Evolutionary conservation across 192 early-diverging fungal genomes (phyloP), one percentile per base, ranked within the genome.

Genomic region (Mortierella alpina): DNA sequence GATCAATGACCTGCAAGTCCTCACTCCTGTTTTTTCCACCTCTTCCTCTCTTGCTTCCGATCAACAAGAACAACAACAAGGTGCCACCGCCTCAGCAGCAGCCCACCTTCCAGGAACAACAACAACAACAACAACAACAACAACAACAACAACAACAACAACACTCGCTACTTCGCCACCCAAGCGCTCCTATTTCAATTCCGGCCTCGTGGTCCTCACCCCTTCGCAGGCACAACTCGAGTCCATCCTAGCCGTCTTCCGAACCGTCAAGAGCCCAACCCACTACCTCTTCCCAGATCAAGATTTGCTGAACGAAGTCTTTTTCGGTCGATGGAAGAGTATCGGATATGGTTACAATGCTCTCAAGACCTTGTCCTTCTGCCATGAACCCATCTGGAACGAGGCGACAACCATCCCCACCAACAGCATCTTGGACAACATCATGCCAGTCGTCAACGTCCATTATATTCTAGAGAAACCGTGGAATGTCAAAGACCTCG

Each of bases 261-360:
- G 13, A 12, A 61, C 41, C 45, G 62, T 31, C 48, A 51, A 14
- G 70, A 84, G 56, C 48, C 73, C 6, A 51, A 53, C 14, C 42
- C 46, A 66, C n/a, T 85, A 79, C 20, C 14, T 40, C 13, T 88
- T 88, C 54, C 73, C 75, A 14, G 87, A 88, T n/a, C 87, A 88
- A 63, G 87, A 86, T 68, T 66, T 88, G 56, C 51, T 88, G n/a
- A 87, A 86, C 51, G 79, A 82, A 53, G 61, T 83, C 18, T 88
- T 83, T 48, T 54, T 59, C n/a, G 65, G 56, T 18, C 66, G 76
- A 18, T 88, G 87, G 87, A 50, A 42, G 2, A 65, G 63, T 49
- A 59, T 88, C 8, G 72, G 85, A 12, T 88, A 86, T 56, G 84
- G 51, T 1, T 88, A 87, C 59, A 88, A 88, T 64, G 87, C 87